Evolutionary conservation across 2,329 filamentous ascomycete genomes (phyloP).

Genomic region (Lecanoromycetidae sp.): DNA sequence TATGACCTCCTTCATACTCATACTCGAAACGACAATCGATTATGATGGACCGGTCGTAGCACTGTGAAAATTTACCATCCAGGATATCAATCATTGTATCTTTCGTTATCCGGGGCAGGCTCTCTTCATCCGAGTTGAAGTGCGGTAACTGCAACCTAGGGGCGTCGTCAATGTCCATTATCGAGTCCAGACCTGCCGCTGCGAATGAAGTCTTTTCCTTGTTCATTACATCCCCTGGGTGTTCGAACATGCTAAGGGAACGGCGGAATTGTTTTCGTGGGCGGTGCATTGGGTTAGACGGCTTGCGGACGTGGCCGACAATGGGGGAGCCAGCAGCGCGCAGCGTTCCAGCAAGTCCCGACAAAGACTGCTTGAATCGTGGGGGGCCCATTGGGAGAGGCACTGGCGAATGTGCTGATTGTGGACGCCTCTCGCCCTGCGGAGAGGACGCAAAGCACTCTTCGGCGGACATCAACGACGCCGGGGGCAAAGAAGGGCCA

Average conservation of each 20-base stretch:
- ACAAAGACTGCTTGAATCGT: constrained; percentile 54
- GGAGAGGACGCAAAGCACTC: constrained; percentile 77
- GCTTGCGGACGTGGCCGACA: constrained; percentile 57
- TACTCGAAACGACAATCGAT: constrained; percentile 98
- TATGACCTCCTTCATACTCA: constrained; percentile 93
- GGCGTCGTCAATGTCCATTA: constrained; percentile 72
- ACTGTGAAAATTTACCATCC: constrained; percentile 65
- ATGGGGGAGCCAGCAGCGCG: constrained; percentile 65
- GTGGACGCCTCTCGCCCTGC: constrained; percentile 53
- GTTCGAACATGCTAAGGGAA: constrained; percentile 96
- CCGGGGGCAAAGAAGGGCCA: constrained; percentile 35
- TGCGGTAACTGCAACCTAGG: constrained; percentile 68
- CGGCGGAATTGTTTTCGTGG: constrained; percentile 81
- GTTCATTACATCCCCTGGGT: constrained; percentile 76
- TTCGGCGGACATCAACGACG: constrained; percentile 56
- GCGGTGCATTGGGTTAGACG: constrained; percentile 57
- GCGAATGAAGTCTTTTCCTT: constrained; percentile 52
- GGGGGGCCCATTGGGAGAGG: constrained; percentile 45
- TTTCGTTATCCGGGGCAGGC: constrained; percentile 74
- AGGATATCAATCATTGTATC: constrained; percentile 76
- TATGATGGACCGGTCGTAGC: constrained; percentile 71
- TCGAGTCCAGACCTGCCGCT: constrained; percentile 53
- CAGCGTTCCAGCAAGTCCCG: constrained; percentile 42
- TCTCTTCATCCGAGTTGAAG: constrained; percentile 71
- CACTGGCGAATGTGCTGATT: constrained; percentile 49